Conservation (phyloP, 2,329 filamentous ascomycete genomes). For the Cucurbitaria berberidis region DNA sequence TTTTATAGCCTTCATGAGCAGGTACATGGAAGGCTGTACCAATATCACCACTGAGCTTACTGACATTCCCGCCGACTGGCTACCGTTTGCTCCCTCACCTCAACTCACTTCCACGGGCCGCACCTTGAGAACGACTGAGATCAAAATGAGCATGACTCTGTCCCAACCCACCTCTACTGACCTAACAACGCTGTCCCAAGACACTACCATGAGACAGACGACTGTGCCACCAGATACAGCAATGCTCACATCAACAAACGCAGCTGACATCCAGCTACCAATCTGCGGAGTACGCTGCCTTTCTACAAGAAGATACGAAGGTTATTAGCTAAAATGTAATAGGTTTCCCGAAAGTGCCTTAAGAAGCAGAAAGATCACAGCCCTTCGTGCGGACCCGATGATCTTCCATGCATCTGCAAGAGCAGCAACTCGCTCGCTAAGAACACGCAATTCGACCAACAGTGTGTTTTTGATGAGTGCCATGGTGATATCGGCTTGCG, state of each 20-base stretch:
- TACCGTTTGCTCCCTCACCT: neutral
- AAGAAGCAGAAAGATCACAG: neutral
- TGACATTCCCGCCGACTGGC: conserved; percentile 11
- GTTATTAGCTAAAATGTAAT: neutral
- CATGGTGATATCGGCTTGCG: conserved; percentile 10
- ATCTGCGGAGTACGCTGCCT: conserved; percentile 11
- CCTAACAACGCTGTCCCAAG: neutral
- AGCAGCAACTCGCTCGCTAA: conserved; percentile 14
- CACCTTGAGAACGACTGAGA: neutral
- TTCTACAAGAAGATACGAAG: neutral
- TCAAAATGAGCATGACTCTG: neutral
- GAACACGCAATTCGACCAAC: conserved; percentile 18
- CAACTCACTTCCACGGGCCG: neutral
- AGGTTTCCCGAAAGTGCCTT: conserved; percentile 22
- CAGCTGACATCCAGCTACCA: conserved; percentile 4
- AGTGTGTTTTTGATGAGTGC: conserved; percentile 21
- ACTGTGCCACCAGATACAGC: neutral
- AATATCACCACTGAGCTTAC: neutral
- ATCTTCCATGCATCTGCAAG: conserved; percentile 25
- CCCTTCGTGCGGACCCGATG: conserved; percentile 6
- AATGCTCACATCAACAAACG: neutral
- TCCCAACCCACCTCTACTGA: neutral
- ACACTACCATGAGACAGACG: neutral
- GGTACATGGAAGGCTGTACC: conserved; percentile 6
- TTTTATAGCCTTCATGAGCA: conserved; percentile 12